phyloP scores from a whole-genome alignment of 345 rosid species.

The Kernera saxatilis region DNA sequence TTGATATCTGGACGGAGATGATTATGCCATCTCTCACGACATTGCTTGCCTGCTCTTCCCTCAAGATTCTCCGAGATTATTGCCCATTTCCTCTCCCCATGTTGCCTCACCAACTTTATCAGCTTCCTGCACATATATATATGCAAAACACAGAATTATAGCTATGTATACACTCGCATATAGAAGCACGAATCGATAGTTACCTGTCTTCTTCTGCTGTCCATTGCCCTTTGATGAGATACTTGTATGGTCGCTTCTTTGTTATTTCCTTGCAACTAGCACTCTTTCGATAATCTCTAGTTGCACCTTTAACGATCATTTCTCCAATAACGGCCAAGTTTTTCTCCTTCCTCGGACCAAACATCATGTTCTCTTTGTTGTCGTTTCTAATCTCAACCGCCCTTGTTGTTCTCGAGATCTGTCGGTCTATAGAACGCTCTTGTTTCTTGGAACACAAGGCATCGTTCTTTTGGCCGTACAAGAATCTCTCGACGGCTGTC shows the following conservation, averaged over 20 bases:
- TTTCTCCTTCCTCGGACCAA: slow-evolving; percentile 17
- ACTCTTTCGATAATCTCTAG: slow-evolving; percentile 26
- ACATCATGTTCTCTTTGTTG: slow-evolving; percentile 31
- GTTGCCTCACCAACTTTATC: slow-evolving; percentile 65
- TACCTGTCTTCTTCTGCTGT: slow-evolving; percentile 92
- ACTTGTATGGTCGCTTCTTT: slow-evolving; percentile 37
- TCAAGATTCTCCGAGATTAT: slow-evolving; percentile 63
- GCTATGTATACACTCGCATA: neutral
- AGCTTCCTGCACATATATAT: slow-evolving; percentile 45
- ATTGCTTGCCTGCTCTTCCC: slow-evolving; percentile 92
- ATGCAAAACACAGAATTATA: neutral
- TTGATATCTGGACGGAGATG: slow-evolving; percentile 88
- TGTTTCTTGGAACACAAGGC: slow-evolving; percentile 20
- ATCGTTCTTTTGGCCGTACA: slow-evolving; percentile 38
- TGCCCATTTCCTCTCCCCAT: slow-evolving; percentile 87
- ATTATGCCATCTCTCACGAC: slow-evolving; percentile 97
- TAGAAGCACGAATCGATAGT: neutral
- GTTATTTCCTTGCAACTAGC: neutral
- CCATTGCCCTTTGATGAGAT: slow-evolving; percentile 85
- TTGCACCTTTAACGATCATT: slow-evolving; percentile 6
- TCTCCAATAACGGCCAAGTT: neutral
- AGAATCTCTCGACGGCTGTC: slow-evolving; percentile 72
- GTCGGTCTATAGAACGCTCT: neutral
- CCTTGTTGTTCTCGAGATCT: neutral
- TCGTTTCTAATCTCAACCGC: neutral